Evolutionary conservation across 2,329 filamentous ascomycete species (phyloP).

Genomic region (Ambrosiella cleistominuta): DNA sequence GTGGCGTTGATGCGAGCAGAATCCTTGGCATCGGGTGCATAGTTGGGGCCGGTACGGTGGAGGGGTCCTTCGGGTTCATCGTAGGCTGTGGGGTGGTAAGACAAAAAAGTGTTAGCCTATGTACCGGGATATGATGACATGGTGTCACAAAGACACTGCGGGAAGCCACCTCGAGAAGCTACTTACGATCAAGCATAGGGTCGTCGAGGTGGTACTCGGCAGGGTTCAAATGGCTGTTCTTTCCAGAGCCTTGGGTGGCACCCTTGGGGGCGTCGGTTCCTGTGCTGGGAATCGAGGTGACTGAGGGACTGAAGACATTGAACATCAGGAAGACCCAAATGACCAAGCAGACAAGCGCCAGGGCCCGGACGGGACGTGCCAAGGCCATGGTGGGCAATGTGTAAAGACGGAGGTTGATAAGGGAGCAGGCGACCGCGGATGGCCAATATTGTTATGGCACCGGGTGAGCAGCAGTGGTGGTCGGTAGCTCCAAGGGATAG

Average conservation of each 20-base stretch:
- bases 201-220: slow-evolving; percentile 52
- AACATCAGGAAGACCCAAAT: slow-evolving; percentile 67
- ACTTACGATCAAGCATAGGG: slow-evolving; percentile 72
- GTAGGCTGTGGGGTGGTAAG: slow-evolving; percentile 39
- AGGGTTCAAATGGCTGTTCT: slow-evolving; percentile 11
- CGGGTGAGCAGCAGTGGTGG: background rate
- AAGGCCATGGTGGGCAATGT: slow-evolving; percentile 48
- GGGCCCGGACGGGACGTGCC: slow-evolving; percentile 65
- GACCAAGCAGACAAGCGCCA: slow-evolving; percentile 52
- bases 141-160: background rate
- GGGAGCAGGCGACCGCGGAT: background rate
- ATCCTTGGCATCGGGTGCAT: slow-evolving; percentile 56
- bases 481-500: background rate
- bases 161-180: background rate
- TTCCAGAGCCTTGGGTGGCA: slow-evolving; percentile 6
- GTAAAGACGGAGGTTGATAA: background rate
- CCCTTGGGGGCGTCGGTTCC: slow-evolving; percentile 13
- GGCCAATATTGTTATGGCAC: background rate
- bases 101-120: background rate
- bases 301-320: slow-evolving; percentile 48
- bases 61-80: slow-evolving; percentile 67
- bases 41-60: slow-evolving; percentile 56
- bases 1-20: slow-evolving; percentile 85
- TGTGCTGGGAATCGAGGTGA: slow-evolving; percentile 23
- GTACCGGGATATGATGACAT: background rate